Conservation (phyloP, 257 asterid genomes). For the Solanum chmielewskii region DNA sequence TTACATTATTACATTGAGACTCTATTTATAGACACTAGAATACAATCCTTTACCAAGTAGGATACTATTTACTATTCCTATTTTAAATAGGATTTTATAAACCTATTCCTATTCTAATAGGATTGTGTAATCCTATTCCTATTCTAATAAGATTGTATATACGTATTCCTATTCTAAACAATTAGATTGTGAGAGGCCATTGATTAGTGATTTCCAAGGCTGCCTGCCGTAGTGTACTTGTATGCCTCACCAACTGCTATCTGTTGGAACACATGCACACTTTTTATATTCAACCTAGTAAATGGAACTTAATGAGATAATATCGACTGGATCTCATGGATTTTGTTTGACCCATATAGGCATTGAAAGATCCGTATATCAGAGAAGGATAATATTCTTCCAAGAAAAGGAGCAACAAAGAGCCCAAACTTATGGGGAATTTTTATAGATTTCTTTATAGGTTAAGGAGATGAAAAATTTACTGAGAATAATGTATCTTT, state of each 20-base stretch:
- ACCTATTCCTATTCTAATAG: no score
- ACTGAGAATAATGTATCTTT: background rate
- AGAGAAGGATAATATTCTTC: background rate
- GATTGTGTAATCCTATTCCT: no score
- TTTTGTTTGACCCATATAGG: background rate
- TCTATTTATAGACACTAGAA: no score
- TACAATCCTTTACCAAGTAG: no score
- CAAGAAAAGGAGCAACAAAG: background rate
- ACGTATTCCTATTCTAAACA: no score
- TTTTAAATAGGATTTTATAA: no score
- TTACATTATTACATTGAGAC: no score
- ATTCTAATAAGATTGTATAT: no score
- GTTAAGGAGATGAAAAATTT: background rate
- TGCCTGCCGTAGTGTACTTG: background rate
- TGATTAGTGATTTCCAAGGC: background rate
- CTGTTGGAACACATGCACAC: background rate
- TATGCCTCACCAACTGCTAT: background rate
- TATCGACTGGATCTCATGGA: background rate
- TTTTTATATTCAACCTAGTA: background rate
- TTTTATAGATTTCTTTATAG: background rate
- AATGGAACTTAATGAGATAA: background rate
- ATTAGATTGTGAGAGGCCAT: background rate
- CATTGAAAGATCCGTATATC: background rate
- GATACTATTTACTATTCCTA: no score
- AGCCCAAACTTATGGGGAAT: background rate